These are phyloP conservation scores for Lentinula aciculospora DNA, from an alignment of 768 basidiomycete species.

Conservation along the genomic window DNA sequence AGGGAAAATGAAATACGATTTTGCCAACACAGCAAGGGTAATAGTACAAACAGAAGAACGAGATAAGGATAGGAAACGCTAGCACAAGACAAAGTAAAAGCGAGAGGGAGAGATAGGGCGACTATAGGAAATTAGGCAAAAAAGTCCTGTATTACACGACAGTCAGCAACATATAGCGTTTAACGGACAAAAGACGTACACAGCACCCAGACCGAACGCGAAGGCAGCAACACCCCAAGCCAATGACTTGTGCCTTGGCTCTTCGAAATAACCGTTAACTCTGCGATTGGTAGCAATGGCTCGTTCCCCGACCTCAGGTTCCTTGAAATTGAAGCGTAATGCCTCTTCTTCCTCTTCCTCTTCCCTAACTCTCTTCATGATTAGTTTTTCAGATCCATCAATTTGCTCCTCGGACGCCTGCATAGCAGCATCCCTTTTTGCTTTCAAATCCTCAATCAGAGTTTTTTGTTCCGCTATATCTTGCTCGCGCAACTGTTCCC, in stretches of 20 bases:
- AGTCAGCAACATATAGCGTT: neutral
- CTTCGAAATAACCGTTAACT: constrained; percentile 46
- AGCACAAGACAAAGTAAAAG: constrained; percentile 4
- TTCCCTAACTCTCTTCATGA: constrained; percentile 47
- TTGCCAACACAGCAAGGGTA: neutral
- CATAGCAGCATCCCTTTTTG: constrained; percentile 39
- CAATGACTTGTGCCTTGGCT: constrained; percentile 66
- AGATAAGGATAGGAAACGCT: constrained; percentile 12
- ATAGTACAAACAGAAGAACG: neutral
- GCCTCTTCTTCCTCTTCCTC: constrained; percentile 49
- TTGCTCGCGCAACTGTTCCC: constrained; percentile 55
- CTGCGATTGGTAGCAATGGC: constrained; percentile 61
- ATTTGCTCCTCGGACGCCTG: constrained; percentile 11
- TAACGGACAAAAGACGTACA: constrained; percentile 45
- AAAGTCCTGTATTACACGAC: constrained; percentile 35
- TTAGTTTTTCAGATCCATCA: constrained; percentile 20
- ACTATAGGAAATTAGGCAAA: constrained; percentile 58
- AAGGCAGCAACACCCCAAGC: constrained; percentile 86
- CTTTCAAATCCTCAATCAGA: constrained; percentile 68
- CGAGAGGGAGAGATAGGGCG: neutral
- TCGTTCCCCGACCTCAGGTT: constrained; percentile 57
- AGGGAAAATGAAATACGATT: neutral
- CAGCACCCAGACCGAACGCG: constrained; percentile 74
- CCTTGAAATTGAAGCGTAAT: constrained; percentile 60
- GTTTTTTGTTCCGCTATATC: constrained; percentile 77